Evolutionary conservation across 495 filamentous ascomycete genomes (phyloP).

Genomic region (Rhizodiscina lignyota): DNA sequence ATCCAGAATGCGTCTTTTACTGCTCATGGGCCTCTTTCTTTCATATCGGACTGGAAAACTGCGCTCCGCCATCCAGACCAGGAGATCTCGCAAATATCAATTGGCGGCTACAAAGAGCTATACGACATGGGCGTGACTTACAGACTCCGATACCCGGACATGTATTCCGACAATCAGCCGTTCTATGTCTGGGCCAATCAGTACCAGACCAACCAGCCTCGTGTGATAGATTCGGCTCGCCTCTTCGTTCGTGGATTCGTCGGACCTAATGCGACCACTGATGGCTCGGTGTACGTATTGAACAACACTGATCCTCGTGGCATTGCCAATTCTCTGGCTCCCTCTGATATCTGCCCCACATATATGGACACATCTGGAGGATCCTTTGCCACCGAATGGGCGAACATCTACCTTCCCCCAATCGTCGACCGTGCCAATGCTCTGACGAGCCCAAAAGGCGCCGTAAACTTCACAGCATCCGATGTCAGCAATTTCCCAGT

Average conservation of each 20-base stretch:
- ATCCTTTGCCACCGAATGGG: slow-evolving; percentile 29
- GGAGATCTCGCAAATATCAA: slow-evolving; percentile 33
- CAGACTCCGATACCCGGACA: slow-evolving; percentile 28
- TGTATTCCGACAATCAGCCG: slow-evolving; percentile 35
- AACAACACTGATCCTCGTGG: slow-evolving; percentile 32
- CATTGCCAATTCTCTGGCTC: slow-evolving; percentile 41
- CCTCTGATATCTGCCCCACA: slow-evolving; percentile 37
- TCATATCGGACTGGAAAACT: slow-evolving; percentile 33
- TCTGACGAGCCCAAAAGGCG: slow-evolving; percentile 28
- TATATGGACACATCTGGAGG: slow-evolving; percentile 35
- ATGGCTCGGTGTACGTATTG: slow-evolving; percentile 29
- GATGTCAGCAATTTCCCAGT: slow-evolving; percentile 47
- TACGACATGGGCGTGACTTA: slow-evolving; percentile 23
- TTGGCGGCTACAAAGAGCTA: slow-evolving; percentile 38
- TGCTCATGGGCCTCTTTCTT: no score
- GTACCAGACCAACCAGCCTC: slow-evolving; percentile 26
- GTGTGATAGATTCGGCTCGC: slow-evolving; percentile 40
- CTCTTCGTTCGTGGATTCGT: slow-evolving; percentile 41
- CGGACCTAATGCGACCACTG: slow-evolving; percentile 21
- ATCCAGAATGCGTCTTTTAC: no score
- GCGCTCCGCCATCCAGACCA: slow-evolving; percentile 28
- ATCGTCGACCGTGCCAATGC: slow-evolving; percentile 18
- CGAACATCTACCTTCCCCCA: slow-evolving; percentile 29
- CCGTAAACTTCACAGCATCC: slow-evolving; percentile 22
- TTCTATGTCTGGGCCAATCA: slow-evolving; percentile 43